Evolutionary conservation across 208 protist genomes (phyloP).

Genomic region (Acanthamoeba culbertsoni): DNA sequence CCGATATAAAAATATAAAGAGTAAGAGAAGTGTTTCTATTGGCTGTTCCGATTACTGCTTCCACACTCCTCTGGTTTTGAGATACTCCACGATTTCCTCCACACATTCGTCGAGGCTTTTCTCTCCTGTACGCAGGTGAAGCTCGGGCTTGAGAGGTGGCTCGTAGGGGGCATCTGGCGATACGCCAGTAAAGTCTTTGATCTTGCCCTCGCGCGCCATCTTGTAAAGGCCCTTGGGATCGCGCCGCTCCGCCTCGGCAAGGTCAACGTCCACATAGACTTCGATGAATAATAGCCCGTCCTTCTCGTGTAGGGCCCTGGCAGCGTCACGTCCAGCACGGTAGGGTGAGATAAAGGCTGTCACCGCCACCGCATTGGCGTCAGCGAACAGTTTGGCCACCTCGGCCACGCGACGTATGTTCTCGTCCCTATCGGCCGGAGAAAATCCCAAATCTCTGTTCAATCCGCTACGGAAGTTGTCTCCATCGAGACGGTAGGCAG

Average conservation of each 20-base stretch:
- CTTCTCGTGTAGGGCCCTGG: neutral
- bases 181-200: constrained; percentile 45
- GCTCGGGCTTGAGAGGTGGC: neutral
- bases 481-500: constrained; percentile 24
- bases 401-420: constrained; percentile 39
- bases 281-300: constrained; percentile 27
- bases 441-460: constrained; percentile 32
- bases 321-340: neutral
- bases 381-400: constrained; percentile 47
- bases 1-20: no score
- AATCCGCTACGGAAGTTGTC: constrained; percentile 37
- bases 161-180: constrained; percentile 35
- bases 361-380: neutral
- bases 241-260: constrained; percentile 17
- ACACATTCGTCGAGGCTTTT: neutral
- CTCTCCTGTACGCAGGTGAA: neutral
- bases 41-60: neutral
- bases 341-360: constrained; percentile 44
- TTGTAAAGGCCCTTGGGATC: constrained; percentile 58
- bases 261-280: neutral
- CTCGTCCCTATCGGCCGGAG: neutral
- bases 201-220: constrained; percentile 42
- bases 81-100: neutral
- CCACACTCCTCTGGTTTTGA: neutral
- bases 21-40: neutral